These are phyloP conservation scores for Eimeria falciformis DNA, from an alignment of 169 alveolate species.

Conservation along the genomic window DNA sequence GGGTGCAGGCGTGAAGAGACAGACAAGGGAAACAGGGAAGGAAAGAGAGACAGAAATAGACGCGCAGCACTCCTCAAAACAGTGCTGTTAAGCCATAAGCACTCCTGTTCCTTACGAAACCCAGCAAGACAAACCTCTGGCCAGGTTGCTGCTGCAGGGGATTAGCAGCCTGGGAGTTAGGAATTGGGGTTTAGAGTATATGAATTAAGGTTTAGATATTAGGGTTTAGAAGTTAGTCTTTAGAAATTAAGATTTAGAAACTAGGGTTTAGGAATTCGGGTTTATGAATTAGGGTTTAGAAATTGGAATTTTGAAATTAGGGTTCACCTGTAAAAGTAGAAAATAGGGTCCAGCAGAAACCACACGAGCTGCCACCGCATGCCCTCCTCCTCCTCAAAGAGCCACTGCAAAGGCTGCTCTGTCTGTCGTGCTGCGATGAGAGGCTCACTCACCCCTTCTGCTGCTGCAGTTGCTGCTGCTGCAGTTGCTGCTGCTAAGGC, in stretches of 20 bases:
- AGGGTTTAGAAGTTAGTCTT: conserved; percentile 10
- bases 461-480: conserved; percentile 18
- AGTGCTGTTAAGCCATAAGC: too few species aligned
- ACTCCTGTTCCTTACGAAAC: too few species aligned
- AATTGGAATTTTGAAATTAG: too few species aligned
- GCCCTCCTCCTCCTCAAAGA: conserved; percentile 64
- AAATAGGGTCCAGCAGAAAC: conserved; percentile 88
- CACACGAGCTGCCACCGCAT: conserved; percentile 90
- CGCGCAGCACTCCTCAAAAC: too few species aligned
- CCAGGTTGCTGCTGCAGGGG: too few species aligned
- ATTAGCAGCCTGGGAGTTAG: too few species aligned
- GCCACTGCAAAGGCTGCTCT: conserved; percentile 22
- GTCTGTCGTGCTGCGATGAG: conserved; percentile 2
- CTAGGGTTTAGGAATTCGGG: neutral
- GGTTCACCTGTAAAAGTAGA: conserved; percentile 63
- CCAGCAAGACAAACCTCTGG: too few species aligned
- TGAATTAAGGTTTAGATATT: too few species aligned
- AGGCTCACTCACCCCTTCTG: conserved; percentile 26
- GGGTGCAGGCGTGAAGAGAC: too few species aligned
- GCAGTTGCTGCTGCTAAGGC: conserved; percentile 30
- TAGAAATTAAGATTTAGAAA: neutral
- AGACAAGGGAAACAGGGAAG: too few species aligned
- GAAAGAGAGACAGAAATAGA: too few species aligned
- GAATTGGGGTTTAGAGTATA: neutral
- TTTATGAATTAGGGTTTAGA: neutral